Base-by-base conservation (phyloP, 805 yeast species). In the Yueomyces sinensis region DNA sequence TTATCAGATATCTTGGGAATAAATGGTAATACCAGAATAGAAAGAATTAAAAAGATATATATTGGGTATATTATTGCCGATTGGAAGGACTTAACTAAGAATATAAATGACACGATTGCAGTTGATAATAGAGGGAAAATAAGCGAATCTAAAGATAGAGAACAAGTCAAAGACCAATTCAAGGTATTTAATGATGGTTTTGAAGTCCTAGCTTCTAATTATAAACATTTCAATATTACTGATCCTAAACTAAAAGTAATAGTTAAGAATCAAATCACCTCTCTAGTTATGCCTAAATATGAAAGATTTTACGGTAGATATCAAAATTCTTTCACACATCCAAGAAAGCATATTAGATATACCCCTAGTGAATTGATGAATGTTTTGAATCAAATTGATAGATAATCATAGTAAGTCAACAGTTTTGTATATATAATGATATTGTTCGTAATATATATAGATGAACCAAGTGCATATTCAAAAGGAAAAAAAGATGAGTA, bases 101-200 rank as follows among this genome's bases (percentile, higher is more conserved):
- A 72, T 34, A 65, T 89, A 32, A 76, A 89, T 68, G 94, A 81
- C 46, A 80, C 94, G 2, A 74, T 79, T 13, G 74, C 74, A 22
- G 65, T 69, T 16, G 64, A 65, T 35, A 66, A 70, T 29, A 37
- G 54, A 15, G 70, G 69, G 25, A 68, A 62, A 42, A 27, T 36
- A 16, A 18, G 33, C 5, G 61, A 73, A 31, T 73, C 74, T n/a
- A 80, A 82, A 44, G 94, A 84, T 43, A 72, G 74, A 41, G 95
- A 84, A 35, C 72, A 66, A 33, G 72, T 84, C 37, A 91, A 89
- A 49, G 95, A 91, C 40, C 74, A 82, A 49, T 84, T 83, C 59
- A 72, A 71, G 42, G 76, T 70, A 39, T 91, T 89, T 61, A 89
- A 87, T 52, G 72, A 72, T 20, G 78, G 77, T 30, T 82, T 91